These are phyloP conservation scores for Sugiyamaella smithiae DNA, from an alignment of 805 yeast genomes.

Conservation along the genomic window DNA sequence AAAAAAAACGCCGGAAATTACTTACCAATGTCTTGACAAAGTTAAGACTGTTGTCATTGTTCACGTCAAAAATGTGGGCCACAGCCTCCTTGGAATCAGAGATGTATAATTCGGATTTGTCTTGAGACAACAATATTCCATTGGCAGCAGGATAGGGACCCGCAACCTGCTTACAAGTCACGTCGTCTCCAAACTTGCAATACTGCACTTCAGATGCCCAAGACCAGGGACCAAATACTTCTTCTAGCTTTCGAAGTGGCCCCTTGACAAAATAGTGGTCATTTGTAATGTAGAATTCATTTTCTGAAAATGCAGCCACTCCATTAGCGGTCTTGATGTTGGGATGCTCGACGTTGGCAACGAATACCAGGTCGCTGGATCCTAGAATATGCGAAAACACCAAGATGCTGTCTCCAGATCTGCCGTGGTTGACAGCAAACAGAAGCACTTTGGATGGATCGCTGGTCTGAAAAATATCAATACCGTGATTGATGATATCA, in stretches of 20 bases:
- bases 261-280: conserved; percentile 13
- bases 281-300: conserved; percentile 13
- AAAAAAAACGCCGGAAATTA: no score
- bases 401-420: conserved; percentile 6
- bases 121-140: conserved; percentile 6
- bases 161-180: not conserved
- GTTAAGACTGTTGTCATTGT: not conserved
- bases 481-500: conserved; percentile 10
- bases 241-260: conserved; percentile 9
- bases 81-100: conserved; percentile 27
- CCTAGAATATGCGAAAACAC: conserved; percentile 12
- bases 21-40: not conserved
- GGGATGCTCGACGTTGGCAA: conserved; percentile 8
- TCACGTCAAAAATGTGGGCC: conserved; percentile 1
- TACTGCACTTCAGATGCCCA: conserved; percentile 13
- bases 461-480: not conserved
- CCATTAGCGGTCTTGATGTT: conserved; percentile 11
- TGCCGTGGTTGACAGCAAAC: conserved; percentile 10
- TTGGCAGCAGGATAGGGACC: conserved; percentile 9
- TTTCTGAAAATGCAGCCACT: conserved; percentile 7
- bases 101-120: conserved; percentile 2
- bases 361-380: not conserved
- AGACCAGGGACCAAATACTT: conserved; percentile 14
- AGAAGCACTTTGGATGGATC: conserved; percentile 2
- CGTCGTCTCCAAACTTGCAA: conserved; percentile 4